Evolutionary conservation across 2,329 filamentous ascomycete genomes (phyloP), one percentile per base, ranked within the genome.

Genomic region (Venturia aucupariae): DNA sequence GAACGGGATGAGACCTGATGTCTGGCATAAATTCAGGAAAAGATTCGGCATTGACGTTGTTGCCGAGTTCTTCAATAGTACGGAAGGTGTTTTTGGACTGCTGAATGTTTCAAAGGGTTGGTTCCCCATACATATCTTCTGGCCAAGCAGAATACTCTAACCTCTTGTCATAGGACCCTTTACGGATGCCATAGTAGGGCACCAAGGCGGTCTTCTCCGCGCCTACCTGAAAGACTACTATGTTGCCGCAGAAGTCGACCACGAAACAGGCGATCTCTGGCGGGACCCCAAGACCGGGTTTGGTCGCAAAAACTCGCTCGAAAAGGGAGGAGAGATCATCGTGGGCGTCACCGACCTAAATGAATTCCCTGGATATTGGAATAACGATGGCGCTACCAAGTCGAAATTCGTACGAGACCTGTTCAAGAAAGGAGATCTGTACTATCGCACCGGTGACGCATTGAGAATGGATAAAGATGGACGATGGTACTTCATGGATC

Each of bases 1-100:
- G 65, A 89, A 89, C 70, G 86, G 86, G 1, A 78, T 89, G 69
- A 80, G 86, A 1, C 86, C 86, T 0, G 87, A 90, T 69, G 84
- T 90, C 0, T 90, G 87, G 87, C 74, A 79, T 38, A 78, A 80
- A 27, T 90, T 90, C 73, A 76, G 82, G 48, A 82, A 87, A 60
- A 80, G 86, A 15, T 89, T 88, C 71, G 82, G 81, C 62, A 82
- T 89, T 68, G 75, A 80, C 15, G 80, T 82, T 35, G 83, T 92
- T 1, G 79, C 78, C 66, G 89, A 92, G 73, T 91, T 92, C 75
- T 92, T 90, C 79, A 89, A 88, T 72, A 89, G 86, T 65, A 90
- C 87, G 1, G 89, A 92, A 74, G 87, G 88, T 38, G 80, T 90
- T 61, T 82, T 92, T 69, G 73, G 74, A 0, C 76, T 91, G 11